Base-by-base conservation (phyloP, 129 eudicot species). In the Flaveria ramosissima region DNA sequence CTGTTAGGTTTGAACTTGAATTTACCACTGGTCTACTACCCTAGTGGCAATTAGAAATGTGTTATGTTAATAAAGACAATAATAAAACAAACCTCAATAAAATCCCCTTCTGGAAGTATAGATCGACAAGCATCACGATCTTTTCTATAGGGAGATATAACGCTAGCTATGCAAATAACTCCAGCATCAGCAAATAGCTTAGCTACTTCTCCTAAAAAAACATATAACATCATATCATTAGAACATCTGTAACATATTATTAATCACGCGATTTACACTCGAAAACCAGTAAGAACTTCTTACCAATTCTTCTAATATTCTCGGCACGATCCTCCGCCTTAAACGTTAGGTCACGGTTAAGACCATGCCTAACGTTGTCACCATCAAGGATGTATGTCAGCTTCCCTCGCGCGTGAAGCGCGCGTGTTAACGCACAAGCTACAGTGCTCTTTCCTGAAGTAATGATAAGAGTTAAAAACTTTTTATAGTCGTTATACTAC, bases 151-250 rank as follows among this genome's bases (percentile, higher is more conserved):
- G 98, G 98, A 73, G 98, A 90, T 90, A 93, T 93, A 71, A 87
- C 80, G 69, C 98, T 93, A 51, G 98, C 98, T 68, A 93, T 93
- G 84, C 97, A 90, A 60, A 93, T 93, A 47, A 93, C 83, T 80
- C 98, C 98, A 78, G 97, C 92, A 84, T 93, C 98, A 13, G 97
- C 89, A 82, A 93, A 93, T 21, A 93, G 85, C 89, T 93, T 93
- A 10, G 97, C 95, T 6, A 93, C 97, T 87, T 93, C 98, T 8
- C 98, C 98, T 93, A 53, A 0, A 78, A 76, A 4, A 74, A 36
- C 61, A 67, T 61, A 69, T 41, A 45, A 45, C 13, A 43, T 43
- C 41, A 43, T 43, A 43, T 43, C 2, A 45, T 45, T 45, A 45
- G 11, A 43, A 5, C 41, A 43, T 43, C 1, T n/a, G n/a, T n/a